These are phyloP conservation scores for Mucor plumbeus DNA, from an alignment of 371 early-diverging fungal species.

Conservation along the genomic window DNA sequence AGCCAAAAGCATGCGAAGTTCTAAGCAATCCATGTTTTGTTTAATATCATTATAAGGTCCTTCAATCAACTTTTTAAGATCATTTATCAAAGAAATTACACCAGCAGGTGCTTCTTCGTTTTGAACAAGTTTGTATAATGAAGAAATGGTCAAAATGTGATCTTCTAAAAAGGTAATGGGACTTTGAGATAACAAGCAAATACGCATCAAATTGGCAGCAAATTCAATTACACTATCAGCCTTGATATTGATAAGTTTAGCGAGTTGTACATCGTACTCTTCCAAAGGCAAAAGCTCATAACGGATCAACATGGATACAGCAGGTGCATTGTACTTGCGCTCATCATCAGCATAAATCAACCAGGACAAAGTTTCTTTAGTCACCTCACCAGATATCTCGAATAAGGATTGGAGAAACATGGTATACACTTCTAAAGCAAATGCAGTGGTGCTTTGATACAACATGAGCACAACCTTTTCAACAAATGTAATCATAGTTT, in stretches of 20 bases:
- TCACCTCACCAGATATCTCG: slow-evolving; percentile 75
- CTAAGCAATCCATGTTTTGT: slow-evolving; percentile 59
- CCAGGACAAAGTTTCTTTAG: slow-evolving; percentile 89
- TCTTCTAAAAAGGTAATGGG: slow-evolving; percentile 67
- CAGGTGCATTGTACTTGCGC: slow-evolving; percentile 86
- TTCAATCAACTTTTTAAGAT: slow-evolving; percentile 26
- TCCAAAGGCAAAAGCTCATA: slow-evolving; percentile 75
- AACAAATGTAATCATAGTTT: slow-evolving; percentile 74
- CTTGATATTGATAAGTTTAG: slow-evolving; percentile 78
- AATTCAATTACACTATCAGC: slow-evolving; percentile 75
- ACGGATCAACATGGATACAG: slow-evolving; percentile 76
- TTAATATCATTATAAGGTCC: slow-evolving; percentile 44
- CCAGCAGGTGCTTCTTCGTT: slow-evolving; percentile 66
- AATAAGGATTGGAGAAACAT: slow-evolving; percentile 81
- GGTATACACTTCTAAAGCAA: slow-evolving; percentile 83
- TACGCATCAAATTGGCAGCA: slow-evolving; percentile 72
- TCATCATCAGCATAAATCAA: slow-evolving; percentile 93
- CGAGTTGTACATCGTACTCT: slow-evolving; percentile 89
- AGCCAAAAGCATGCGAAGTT: slow-evolving; percentile 70
- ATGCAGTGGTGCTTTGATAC: slow-evolving; percentile 73
- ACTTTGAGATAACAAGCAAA: slow-evolving; percentile 66
- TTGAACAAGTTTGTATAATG: slow-evolving; percentile 63
- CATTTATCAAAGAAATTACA: slow-evolving; percentile 31
- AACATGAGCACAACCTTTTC: slow-evolving; percentile 85
- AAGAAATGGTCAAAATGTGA: slow-evolving; percentile 75